Evolutionary conservation across 2,329 filamentous ascomycete species (phyloP).

Genomic region (Aspergillus sp.): DNA sequence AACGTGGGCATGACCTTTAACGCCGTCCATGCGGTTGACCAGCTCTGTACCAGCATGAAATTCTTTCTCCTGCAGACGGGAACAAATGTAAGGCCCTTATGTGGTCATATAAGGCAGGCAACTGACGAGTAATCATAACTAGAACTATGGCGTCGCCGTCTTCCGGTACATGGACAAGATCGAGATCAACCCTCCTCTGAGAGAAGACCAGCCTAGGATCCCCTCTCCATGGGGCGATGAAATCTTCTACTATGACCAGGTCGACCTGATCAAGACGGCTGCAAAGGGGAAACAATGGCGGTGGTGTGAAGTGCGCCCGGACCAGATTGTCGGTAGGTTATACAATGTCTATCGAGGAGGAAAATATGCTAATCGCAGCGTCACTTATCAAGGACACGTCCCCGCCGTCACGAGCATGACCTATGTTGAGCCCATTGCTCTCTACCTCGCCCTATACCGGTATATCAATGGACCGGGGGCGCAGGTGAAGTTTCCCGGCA

Average conservation of each 20-base stretch:
- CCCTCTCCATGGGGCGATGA: conserved; percentile 43
- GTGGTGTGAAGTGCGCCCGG: conserved; percentile 47
- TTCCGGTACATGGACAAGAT: conserved; percentile 25
- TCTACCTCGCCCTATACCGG: conserved; percentile 39
- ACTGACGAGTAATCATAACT: not conserved
- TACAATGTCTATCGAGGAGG: not conserved
- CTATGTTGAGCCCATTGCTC: conserved; percentile 42
- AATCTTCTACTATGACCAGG: conserved; percentile 50
- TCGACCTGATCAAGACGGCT: conserved; percentile 40
- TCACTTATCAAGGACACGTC: conserved; percentile 36
- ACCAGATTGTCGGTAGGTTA: conserved; percentile 37
- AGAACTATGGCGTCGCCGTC: conserved; percentile 29
- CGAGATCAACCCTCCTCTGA: conserved; percentile 34
- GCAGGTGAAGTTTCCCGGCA: conserved; percentile 38
- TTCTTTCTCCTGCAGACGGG: conserved; percentile 46
- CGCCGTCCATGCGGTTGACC: conserved; percentile 40
- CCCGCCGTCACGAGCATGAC: conserved; percentile 47
- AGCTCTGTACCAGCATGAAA: conserved; percentile 37
- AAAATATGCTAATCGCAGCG: not conserved
- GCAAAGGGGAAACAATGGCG: conserved; percentile 43
- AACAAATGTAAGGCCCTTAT: conserved; percentile 32
- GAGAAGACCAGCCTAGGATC: conserved; percentile 41
- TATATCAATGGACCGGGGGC: conserved; percentile 39
- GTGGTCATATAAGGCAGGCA: conserved; percentile 20
- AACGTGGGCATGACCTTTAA: conserved; percentile 43